Evolutionary conservation across 179 eudicot genomes (phyloP), one percentile per base, ranked within the genome.

Genomic region (Beta macrorhiza): DNA sequence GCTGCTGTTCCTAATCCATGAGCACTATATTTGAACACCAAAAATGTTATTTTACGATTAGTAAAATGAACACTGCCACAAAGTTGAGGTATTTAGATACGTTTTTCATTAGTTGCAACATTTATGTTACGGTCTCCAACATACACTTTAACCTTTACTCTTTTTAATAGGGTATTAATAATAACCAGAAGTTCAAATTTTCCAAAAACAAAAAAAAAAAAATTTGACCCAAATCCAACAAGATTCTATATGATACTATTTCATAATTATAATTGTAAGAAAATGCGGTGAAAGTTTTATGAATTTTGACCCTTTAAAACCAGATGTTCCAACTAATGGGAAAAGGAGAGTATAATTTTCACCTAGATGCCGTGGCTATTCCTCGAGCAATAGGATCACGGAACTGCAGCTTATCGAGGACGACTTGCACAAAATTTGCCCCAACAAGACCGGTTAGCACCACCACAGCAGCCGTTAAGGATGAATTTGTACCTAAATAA

Each of bases 1-100:
- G 99, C 99, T 67, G 99, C 99, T 78, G 99, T 96, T 87, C 99
- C 99, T 78, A 96, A 77, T 77, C 99, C 99, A 77, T 93, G 94
- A 76, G 93, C 93, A 85, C 97, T 92, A 87, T 9, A 67, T 65
- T 47, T 25, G 32, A 25, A 14, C 47, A 55, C 61, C 47, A 80
- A 32, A 45, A 4, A 59, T 16, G 58, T 20, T 32, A 29, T 29
- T 29, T 29, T 32, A 16, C 16, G 65, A 17, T 79, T 51, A 51
- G 79, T 67, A 62, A 32, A 37, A 65, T 25, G 14, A 57, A 16
- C 22, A 12, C 22, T 9, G 16, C 7, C 16, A 9, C 58, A 52
- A 17, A 44, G 32, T 29, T 19, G 32, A 44, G 32, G 55, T 19
- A 55, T 7, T 29, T 29, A 29, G 32, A 29, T 29, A 29, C 1